Conservation (phyloP, 129 eudicot species). For the Artemisia annua region DNA sequence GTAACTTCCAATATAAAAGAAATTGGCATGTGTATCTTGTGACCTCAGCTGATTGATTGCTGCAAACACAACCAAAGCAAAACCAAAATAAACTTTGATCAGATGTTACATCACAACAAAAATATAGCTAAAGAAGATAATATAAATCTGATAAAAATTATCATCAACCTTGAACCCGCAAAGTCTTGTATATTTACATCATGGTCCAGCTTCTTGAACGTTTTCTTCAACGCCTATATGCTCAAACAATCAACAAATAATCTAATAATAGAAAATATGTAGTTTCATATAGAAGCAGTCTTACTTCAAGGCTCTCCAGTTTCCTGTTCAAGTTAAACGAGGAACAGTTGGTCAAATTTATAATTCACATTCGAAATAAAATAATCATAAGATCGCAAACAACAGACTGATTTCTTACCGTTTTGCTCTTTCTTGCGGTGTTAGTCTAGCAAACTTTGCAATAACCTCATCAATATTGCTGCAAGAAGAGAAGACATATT, state of each 20-base stretch:
- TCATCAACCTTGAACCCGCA: constrained; percentile 70
- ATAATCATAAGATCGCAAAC: too few species aligned
- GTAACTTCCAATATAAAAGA: constrained; percentile 25
- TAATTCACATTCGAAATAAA: neutral
- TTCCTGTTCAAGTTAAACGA: constrained; percentile 58
- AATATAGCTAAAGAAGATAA: neutral
- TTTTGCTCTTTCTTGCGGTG: constrained; percentile 91
- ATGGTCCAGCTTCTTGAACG: constrained; percentile 89
- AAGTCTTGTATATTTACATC: constrained; percentile 82
- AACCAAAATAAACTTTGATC: constrained; percentile 12
- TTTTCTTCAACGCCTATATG: constrained; percentile 75
- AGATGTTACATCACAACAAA: constrained; percentile 3
- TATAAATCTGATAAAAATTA: constrained; percentile 3
- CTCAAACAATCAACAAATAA: constrained; percentile 24
- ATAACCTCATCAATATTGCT: constrained; percentile 88
- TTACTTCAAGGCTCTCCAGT: constrained; percentile 97
- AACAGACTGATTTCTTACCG: constrained; percentile 34
- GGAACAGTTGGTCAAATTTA: constrained; percentile 18
- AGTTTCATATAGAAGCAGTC: constrained; percentile 20
- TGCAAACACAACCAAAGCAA: constrained; percentile 44
- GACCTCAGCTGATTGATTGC: constrained; percentile 84
- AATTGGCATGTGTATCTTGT: constrained; percentile 22
- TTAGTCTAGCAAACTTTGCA: constrained; percentile 74
- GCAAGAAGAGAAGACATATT: constrained; percentile 16
- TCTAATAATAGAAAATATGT: neutral